Base-by-base conservation (phyloP, 352 stramenopile genomes). In the Globisporangium paroecandrum region DNA sequence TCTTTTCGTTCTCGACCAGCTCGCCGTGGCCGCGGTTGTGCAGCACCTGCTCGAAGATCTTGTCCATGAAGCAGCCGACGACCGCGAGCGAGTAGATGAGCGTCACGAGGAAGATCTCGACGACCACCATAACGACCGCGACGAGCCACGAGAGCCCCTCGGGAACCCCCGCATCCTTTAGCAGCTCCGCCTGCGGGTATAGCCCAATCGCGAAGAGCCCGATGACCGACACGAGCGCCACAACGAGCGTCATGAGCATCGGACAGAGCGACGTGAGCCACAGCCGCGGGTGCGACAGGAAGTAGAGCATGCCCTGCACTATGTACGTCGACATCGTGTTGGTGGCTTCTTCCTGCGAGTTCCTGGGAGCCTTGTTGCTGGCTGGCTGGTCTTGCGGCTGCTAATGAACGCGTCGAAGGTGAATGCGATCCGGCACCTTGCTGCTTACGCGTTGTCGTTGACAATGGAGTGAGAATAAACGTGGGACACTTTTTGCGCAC, bases 51-150 rank as follows among this genome's bases (percentile, higher is more conserved):
- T 87, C 78, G 62, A 93, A 90, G 53, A 93, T 71, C 58, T 82
- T 80, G 74, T 90, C 81, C 58, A 78, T 72, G 71, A 82, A 90
- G 66, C 72, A 86, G 13, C 76, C 77, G 61, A 89, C 68, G 58
- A 86, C 68, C 29, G 79, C 64, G 22, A 87, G 73, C 56, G 80
- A 87, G 75, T 82, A 90, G 65, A 93, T 80, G 68, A 93, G 69
- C 58, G 78, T 90, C 56, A 89, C 76, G 24, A 91, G 68, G 71
- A 90, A 90, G 67, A 89, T 89, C 74, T 90, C 81, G 22, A 89
- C 69, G 3, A 93, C 51, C 24, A 88, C 81, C 43, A 90, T 73
- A 57, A 90, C 73, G 34, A 91, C 20, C 9, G 77, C 71, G 25
- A 91, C 58, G 29, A 91, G 57, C 82, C 82, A 93, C n/a, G 82